Base-by-base conservation (phyloP, 495 filamentous ascomycete genomes). In the Penicillium coffeae region DNA sequence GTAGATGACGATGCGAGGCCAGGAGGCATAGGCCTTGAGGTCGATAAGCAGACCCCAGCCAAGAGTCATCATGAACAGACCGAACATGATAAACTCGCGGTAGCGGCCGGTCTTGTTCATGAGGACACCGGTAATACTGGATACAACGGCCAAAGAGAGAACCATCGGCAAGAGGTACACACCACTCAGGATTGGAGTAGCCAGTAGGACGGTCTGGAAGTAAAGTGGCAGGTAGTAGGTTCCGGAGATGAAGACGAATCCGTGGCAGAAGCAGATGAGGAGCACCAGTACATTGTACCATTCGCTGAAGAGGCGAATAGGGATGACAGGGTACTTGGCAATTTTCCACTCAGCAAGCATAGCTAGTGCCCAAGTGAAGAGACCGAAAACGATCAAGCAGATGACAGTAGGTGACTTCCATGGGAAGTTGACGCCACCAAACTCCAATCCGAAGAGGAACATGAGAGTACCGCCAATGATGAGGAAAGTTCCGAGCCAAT, bases 401-500 rank as follows among this genome's bases (percentile, higher is more conserved):
- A 95, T 75, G 36, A 93, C 87, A 0, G 75, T 84, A 0, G 85
- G 68, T 0, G 88, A 92, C 45, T 56, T 56, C 90, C 90, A 95
- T 13, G 88, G 86, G 50, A 78, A 77, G n/a, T 73, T 74, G 27
- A 87, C 74, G 15, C 90, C 90, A 40, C 89, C 89, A 47, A 85
- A 85, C 56, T 89, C 83, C 10, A 94, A 75, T 8, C 85, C 89
- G 27, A 93, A 80, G 12, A 94, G 76, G 56, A 95, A 76, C 82
- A 94, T 90, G 27, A 93, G 67, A 0, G 87, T 89, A 8, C 81
- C 86, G n/a, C 82, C 83, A 27, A 91, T 75, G 48, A 92, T 81
- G 8, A 80, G 72, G 25, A 88, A 45, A 0, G 77, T 82, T 3
- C 89, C 88, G 8, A 79, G 52, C 86, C 86, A 91, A 65, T 94